phyloP scores from a whole-genome alignment of 2,329 filamentous ascomycete species.

The Fonsecaea pedrosoi region DNA sequence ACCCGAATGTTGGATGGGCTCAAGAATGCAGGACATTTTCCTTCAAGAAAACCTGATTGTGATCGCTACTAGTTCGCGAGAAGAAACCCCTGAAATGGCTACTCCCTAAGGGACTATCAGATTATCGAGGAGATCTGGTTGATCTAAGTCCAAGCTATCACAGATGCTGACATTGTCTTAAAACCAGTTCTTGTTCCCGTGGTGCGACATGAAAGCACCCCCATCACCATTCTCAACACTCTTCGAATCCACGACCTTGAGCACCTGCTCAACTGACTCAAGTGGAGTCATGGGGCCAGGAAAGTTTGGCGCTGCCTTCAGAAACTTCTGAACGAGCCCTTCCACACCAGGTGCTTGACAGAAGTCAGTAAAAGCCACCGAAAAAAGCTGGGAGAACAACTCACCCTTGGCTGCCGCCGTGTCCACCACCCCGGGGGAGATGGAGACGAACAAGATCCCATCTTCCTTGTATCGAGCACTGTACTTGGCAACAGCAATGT shows the following conservation, averaged over 20 bases:
- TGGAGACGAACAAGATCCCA: slow-evolving; percentile 59
- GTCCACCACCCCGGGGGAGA: slow-evolving; percentile 61
- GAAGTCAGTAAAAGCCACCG: neutral
- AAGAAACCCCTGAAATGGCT: neutral
- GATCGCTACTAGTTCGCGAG: neutral
- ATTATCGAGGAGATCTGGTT: neutral
- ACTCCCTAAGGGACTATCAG: neutral
- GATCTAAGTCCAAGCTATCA: neutral
- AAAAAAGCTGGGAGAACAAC: neutral
- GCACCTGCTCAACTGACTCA: slow-evolving; percentile 46
- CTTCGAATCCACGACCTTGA: slow-evolving; percentile 46
- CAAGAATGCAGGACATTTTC: no score
- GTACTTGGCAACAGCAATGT: slow-evolving; percentile 62
- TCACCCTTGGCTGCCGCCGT: slow-evolving; percentile 44
- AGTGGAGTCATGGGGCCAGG: slow-evolving; percentile 47
- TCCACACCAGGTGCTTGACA: slow-evolving; percentile 3
- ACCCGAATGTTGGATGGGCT: no score
- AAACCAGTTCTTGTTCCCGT: slow-evolving; percentile 62
- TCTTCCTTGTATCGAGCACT: slow-evolving; percentile 57
- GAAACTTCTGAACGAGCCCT: slow-evolving; percentile 43
- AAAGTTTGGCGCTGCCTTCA: slow-evolving; percentile 51
- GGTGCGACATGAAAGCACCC: slow-evolving; percentile 62
- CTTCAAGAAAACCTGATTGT: no score
- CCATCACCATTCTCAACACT: slow-evolving; percentile 57
- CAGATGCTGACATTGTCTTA: slow-evolving; percentile 37